Base-by-base conservation (phyloP, 768 basidiomycete species). In the Trametes punicea region DNA sequence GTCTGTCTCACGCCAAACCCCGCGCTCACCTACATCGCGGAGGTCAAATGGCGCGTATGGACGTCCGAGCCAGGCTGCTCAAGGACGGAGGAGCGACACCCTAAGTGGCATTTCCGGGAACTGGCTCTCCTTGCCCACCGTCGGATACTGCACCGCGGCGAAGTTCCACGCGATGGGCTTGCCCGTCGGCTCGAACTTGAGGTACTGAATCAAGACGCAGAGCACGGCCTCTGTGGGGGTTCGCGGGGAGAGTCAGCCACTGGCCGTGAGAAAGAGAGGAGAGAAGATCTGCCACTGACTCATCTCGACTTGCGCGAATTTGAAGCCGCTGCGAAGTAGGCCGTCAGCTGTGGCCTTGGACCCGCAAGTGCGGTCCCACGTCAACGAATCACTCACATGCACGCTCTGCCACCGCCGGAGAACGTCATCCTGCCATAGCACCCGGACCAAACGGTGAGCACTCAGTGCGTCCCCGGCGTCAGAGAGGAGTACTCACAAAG, bases 81-180 rank as follows among this genome's bases (percentile, higher is more conserved):
- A 51, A 21, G 50, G 34, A 18, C 21, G 50, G n/a, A 59, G 52
- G 6, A 44, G 38, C 33, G 45, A 36, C 13, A 63, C 58, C 52
- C 48, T 60, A 15, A 63, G 49, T n/a, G 62, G 62, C 47, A 63
- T 15, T 50, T 55, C 42, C 2, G 59, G 58, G 42, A 30, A n/a
- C 13, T 26, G 11, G 45, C 53, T 49, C n/a, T 50, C 57, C 34
- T 26, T n/a, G 20, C 57, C 61, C 13, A 57, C 55, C 6, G 55
- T 60, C 23, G 62, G 62, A 47, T 63, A 63, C 42, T 55, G 48
- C 39, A 63, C 58, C 6, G 49, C 51, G 13, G 58, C 62, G 18
- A 55, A 47, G 40, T 63, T 63, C 62, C 62, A 63, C 20, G n/a
- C 27, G 50, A 63, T 60, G 25, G 55, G 41, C 29, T 57, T 57